phyloP scores from a whole-genome alignment of 169 alveolate species.

The Plasmodium gonderi region DNA sequence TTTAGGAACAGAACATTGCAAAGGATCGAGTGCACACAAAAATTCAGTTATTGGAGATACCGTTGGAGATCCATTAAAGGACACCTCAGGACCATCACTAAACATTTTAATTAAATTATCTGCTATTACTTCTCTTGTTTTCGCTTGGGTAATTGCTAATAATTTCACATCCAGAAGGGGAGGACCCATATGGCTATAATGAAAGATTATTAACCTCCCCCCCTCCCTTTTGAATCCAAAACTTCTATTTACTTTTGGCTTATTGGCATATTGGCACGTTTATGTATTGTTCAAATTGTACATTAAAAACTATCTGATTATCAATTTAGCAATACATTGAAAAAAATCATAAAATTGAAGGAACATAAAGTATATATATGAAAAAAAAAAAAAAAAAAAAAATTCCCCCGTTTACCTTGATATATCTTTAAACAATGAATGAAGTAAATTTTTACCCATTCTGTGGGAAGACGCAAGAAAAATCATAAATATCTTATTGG shows the following conservation, averaged over 20 bases:
- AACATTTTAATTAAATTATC: conserved; percentile 89
- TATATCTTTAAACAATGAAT: background rate
- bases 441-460: background rate
- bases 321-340: background rate
- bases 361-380: background rate
- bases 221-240: too few species aligned
- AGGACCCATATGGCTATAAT: conserved; percentile 83
- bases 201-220: background rate
- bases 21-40: conserved; percentile 87
- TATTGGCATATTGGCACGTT: background rate
- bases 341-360: background rate
- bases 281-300: background rate
- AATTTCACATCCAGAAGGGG: conserved; percentile 77
- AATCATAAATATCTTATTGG: background rate
- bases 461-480: background rate
- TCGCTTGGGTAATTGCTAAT: conserved; percentile 84
- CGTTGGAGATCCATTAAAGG: conserved; percentile 96
- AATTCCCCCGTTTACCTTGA: background rate
- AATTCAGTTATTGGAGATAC: conserved; percentile 93
- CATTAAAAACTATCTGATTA: background rate
- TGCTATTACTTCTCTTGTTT: conserved; percentile 89
- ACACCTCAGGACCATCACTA: conserved; percentile 94
- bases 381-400: background rate
- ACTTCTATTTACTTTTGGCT: too few species aligned
- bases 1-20: conserved; percentile 77